phyloP scores from a whole-genome alignment of 108 stramenopile genomes.

The Schizochytrium sp. region DNA sequence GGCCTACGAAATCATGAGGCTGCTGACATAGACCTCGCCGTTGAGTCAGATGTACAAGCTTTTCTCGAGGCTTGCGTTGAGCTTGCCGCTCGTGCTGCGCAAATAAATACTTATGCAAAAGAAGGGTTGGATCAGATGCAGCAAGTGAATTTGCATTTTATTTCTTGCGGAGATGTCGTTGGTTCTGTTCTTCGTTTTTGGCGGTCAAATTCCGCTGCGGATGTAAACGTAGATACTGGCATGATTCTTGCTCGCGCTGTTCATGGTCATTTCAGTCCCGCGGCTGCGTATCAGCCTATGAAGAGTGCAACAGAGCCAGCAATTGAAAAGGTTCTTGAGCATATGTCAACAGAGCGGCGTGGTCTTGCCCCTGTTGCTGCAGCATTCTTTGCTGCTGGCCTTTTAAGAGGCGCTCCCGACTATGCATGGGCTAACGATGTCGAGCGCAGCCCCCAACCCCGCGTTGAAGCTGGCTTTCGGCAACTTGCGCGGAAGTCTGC shows the following conservation, averaged over 20 bases:
- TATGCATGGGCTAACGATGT: slow-evolving; percentile 57
- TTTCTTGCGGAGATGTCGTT: not conserved
- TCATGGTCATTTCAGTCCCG: slow-evolving; percentile 37
- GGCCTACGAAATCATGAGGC: slow-evolving; percentile 23
- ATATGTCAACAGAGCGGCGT: not conserved
- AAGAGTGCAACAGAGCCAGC: slow-evolving; percentile 7
- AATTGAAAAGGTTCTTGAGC: slow-evolving; percentile 4
- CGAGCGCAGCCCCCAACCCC: slow-evolving; percentile 40
- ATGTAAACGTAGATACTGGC: slow-evolving; percentile 10
- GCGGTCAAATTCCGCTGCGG: not conserved
- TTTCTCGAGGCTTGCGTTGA: slow-evolving; percentile 1
- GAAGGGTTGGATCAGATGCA: slow-evolving; percentile 49
- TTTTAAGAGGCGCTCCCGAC: slow-evolving; percentile 49
- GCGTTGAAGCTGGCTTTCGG: not conserved
- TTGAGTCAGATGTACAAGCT: not conserved
- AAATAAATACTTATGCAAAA: slow-evolving; percentile 40
- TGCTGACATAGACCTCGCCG: not conserved
- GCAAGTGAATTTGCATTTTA: slow-evolving; percentile 50
- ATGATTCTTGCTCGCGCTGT: slow-evolving; percentile 39
- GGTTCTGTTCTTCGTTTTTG: not conserved
- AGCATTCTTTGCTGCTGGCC: slow-evolving; percentile 24
- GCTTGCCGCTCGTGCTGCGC: slow-evolving; percentile 35
- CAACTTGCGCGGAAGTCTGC: slow-evolving; percentile 33
- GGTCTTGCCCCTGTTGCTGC: slow-evolving; percentile 2
- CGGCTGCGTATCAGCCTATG: slow-evolving; percentile 35